phyloP scores from a whole-genome alignment of 306 rosid species.

The Lagenaria siceraria region DNA sequence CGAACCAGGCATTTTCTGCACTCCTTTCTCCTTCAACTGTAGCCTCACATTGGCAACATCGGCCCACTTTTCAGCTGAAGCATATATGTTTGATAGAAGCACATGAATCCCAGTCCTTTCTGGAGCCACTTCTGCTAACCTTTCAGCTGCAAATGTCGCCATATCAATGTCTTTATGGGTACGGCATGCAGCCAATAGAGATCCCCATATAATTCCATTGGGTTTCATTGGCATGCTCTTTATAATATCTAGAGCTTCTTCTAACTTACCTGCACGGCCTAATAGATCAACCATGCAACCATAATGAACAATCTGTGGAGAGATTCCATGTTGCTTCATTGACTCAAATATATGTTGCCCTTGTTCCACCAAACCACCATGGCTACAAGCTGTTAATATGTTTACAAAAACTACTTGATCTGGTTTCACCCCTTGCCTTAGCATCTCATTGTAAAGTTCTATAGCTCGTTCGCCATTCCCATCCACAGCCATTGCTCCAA shows the following conservation, averaged over 20 bases:
- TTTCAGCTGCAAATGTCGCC: slow-evolving; percentile 50
- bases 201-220: slow-evolving; percentile 65
- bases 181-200: slow-evolving; percentile 64
- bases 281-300: slow-evolving; percentile 83
- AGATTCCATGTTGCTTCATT: slow-evolving; percentile 39
- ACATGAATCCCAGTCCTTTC: slow-evolving; percentile 46
- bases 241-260: slow-evolving; percentile 52
- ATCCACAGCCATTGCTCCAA: slow-evolving; percentile 67
- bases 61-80: slow-evolving; percentile 63
- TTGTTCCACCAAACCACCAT: slow-evolving; percentile 48
- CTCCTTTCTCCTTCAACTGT: slow-evolving; percentile 48
- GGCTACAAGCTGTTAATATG: slow-evolving; percentile 59
- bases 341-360: slow-evolving; percentile 41
- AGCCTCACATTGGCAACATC: slow-evolving; percentile 78
- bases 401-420: slow-evolving; percentile 59
- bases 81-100: slow-evolving; percentile 61
- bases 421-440: slow-evolving; percentile 41
- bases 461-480: slow-evolving; percentile 51
- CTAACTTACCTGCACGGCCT: slow-evolving; percentile 51
- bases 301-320: slow-evolving; percentile 53
- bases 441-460: slow-evolving; percentile 50
- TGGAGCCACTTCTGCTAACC: slow-evolving; percentile 30
- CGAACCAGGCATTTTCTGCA: slow-evolving; percentile 51
- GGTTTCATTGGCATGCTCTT: slow-evolving; percentile 67
- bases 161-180: slow-evolving; percentile 41